Evolutionary conservation across 75 land plant species (phyloP).

Genomic region (Cupressus sempervirens): DNA sequence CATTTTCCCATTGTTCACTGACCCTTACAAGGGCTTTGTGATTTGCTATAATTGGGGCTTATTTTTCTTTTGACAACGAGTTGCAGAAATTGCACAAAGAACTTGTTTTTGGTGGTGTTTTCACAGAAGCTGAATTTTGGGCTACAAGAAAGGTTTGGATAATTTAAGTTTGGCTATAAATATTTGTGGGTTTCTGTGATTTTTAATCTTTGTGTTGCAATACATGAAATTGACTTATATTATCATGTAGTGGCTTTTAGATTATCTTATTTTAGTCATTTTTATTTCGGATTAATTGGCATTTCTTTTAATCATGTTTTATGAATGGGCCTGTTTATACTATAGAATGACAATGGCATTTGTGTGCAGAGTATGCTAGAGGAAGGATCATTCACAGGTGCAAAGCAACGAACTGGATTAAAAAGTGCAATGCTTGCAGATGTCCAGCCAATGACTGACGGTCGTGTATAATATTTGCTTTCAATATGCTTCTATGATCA

Average conservation of each 20-base stretch:
- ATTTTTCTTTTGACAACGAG: conserved; percentile 36
- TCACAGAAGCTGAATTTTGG: conserved; percentile 94
- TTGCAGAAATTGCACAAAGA: conserved; percentile 87
- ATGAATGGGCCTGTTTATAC: neutral
- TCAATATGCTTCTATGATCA: neutral
- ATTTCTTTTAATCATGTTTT: neutral
- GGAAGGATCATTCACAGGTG: conserved; percentile 24
- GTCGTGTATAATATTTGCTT: conserved; percentile 52
- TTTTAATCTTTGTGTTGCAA: no score
- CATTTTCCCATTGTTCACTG: neutral
- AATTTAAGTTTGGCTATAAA: neutral
- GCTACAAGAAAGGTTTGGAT: conserved; percentile 76
- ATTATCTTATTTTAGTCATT: neutral
- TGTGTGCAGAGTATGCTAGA: conserved; percentile 60
- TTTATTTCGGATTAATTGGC: neutral
- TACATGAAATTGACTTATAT: neutral
- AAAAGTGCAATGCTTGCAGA: conserved; percentile 88
- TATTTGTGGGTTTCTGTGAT: neutral
- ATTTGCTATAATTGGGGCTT: neutral
- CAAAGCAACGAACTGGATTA: conserved; percentile 76
- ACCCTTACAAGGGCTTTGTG: neutral
- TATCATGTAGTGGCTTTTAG: neutral
- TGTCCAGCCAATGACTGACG: conserved; percentile 75
- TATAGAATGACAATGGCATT: neutral
- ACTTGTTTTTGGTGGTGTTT: conserved; percentile 63